phyloP scores from a whole-genome alignment of 1,284 basidiomycete species.

The Pholiota adiposa region DNA sequence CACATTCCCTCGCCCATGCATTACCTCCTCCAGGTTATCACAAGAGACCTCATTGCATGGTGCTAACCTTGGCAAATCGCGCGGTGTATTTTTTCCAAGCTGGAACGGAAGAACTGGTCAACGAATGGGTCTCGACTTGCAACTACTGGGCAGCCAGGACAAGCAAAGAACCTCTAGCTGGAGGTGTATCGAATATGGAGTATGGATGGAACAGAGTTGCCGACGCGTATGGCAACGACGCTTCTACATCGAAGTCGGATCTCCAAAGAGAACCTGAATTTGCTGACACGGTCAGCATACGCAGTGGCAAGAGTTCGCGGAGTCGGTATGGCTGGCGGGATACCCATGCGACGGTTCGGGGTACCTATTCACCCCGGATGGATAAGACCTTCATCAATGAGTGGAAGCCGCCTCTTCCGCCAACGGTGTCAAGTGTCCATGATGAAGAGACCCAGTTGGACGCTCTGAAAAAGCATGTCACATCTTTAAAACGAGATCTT shows the following conservation, averaged over 20 bases:
- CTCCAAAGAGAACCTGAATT: conserved; percentile 53
- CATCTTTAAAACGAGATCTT: conserved; percentile 77
- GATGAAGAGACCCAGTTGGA: conserved; percentile 93
- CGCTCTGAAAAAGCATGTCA: conserved; percentile 81
- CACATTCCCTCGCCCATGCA: conserved; percentile 88
- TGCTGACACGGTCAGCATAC: conserved; percentile 67
- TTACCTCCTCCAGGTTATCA: conserved; percentile 93
- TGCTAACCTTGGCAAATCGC: conserved; percentile 87
- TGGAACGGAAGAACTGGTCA: conserved; percentile 95
- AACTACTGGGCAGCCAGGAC: conserved; percentile 98
- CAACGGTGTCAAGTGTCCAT: conserved; percentile 82
- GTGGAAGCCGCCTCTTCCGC: conserved; percentile 90
- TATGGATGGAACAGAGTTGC: conserved; percentile 93
- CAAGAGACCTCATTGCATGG: conserved; percentile 92
- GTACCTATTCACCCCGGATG: conserved; percentile 65
- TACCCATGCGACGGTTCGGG: conserved; percentile 63
- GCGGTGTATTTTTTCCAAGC: conserved; percentile 97
- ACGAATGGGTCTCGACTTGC: conserved; percentile 98
- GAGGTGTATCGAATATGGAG: conserved; percentile 98
- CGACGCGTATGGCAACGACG: conserved; percentile 54
- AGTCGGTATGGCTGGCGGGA: conserved; percentile 73
- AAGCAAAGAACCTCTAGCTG: conserved; percentile 91
- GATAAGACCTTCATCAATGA: conserved; percentile 89
- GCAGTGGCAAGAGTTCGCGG: conserved; percentile 68
- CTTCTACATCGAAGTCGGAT: conserved; percentile 64